Evolutionary conservation across 345 rosid species (phyloP).

Genomic region (Camelina neglecta): DNA sequence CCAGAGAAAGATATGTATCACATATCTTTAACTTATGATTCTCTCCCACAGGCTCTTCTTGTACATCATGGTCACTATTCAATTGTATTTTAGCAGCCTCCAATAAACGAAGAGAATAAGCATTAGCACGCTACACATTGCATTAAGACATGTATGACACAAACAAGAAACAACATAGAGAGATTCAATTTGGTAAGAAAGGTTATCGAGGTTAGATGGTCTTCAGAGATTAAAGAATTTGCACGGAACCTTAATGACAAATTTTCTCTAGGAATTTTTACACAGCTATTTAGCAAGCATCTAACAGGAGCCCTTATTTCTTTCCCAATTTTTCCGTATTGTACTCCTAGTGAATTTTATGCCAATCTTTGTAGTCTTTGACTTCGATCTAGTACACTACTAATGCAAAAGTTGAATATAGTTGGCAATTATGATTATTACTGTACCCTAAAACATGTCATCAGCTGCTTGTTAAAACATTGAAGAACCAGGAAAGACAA

Average conservation of each 20-base stretch:
- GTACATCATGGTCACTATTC: conserved; percentile 56
- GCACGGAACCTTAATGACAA: background rate
- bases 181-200: conserved; percentile 20
- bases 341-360: conserved; percentile 27
- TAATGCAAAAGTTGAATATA: conserved; percentile 23
- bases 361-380: conserved; percentile 33
- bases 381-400: conserved; percentile 24
- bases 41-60: conserved; percentile 59
- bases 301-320: conserved; percentile 14
- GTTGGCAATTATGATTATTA: conserved; percentile 23
- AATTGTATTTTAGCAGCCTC: conserved; percentile 77
- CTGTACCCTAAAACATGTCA: conserved; percentile 26
- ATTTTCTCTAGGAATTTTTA: background rate
- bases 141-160: conserved; percentile 17
- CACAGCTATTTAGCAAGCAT: conserved; percentile 24
- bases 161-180: conserved; percentile 27
- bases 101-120: conserved; percentile 33
- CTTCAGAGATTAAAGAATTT: conserved; percentile 9
- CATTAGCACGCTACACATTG: conserved; percentile 31
- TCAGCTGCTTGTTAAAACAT: conserved; percentile 27
- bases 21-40: conserved; percentile 58
- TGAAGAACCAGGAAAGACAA: conserved; percentile 26
- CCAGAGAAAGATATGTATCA: conserved; percentile 65
- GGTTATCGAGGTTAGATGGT: conserved; percentile 17
- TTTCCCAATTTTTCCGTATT: conserved; percentile 1